These are phyloP conservation scores for Picochlorum sp. DNA, from an alignment of 139 green algal genomes.

Conservation along the genomic window DNA sequence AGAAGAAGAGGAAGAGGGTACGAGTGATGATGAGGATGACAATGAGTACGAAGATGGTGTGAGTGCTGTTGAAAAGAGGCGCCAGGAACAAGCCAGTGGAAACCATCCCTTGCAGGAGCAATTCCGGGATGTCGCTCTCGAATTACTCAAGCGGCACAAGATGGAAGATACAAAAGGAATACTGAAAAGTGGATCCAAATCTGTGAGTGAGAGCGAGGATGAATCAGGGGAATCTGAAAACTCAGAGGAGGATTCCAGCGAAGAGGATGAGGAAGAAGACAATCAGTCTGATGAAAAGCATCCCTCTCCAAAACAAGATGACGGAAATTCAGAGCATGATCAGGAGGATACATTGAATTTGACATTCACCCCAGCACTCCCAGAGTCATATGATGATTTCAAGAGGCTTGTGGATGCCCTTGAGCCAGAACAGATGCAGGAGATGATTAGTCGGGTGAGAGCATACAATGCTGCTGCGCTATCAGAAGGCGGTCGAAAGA, in stretches of 20 bases:
- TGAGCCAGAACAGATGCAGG: constrained; percentile 40
- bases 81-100: constrained; percentile 47
- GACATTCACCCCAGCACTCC: constrained; percentile 70
- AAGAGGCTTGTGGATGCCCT: constrained; percentile 36
- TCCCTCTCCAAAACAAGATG: constrained; percentile 12
- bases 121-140: constrained; percentile 29
- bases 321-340: neutral
- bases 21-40: constrained; percentile 33
- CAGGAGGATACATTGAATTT: constrained; percentile 40
- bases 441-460: constrained; percentile 65
- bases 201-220: too few species aligned
- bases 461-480: constrained; percentile 61
- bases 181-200: constrained; percentile 16
- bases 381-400: constrained; percentile 63
- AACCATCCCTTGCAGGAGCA: constrained; percentile 59
- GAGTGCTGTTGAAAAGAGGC: constrained; percentile 43
- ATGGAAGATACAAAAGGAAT: neutral
- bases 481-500: constrained; percentile 53
- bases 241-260: neutral
- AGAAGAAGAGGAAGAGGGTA: constrained; percentile 24
- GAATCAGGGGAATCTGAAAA: constrained; percentile 18
- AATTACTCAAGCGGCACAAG: constrained; percentile 38
- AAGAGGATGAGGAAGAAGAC: constrained; percentile 14
- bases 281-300: constrained; percentile 2
- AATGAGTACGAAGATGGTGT: constrained; percentile 21